A percentile compares a stretch with the other conserved stretches of the same genome.
These are phyloP conservation scores for Ulmus americana DNA, from an alignment of 331 rosid species.

Conservation along the genomic window DNA sequence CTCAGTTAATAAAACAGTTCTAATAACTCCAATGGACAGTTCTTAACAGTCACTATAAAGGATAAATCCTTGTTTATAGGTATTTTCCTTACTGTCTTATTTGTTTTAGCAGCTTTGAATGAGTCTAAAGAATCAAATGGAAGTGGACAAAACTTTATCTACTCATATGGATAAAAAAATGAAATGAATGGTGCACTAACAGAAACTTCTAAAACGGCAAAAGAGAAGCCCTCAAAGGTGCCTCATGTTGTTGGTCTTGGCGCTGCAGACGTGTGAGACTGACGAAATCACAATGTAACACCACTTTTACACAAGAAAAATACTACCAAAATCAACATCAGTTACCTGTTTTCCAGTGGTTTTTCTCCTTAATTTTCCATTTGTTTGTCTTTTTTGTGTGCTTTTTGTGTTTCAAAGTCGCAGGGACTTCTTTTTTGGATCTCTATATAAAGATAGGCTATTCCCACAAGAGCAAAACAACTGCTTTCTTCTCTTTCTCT, in stretches of 20 bases:
- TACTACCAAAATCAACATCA: not conserved
- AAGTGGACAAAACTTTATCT: constrained; percentile 7
- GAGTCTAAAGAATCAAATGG: not conserved
- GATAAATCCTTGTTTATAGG: too few species aligned
- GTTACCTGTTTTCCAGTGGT: not conserved
- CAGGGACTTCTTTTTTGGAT: not conserved
- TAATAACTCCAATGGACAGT: too few species aligned
- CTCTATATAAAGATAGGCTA: constrained; percentile 7
- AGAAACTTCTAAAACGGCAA: not conserved
- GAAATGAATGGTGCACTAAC: constrained; percentile 7
- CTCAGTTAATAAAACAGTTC: too few species aligned
- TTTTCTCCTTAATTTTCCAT: not conserved
- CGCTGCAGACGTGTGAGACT: not conserved
- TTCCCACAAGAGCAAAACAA: not conserved
- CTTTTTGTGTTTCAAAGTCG: not conserved
- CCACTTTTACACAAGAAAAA: too few species aligned
- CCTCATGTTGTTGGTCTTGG: not conserved
- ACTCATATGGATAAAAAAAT: not conserved
- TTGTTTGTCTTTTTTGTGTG: not conserved
- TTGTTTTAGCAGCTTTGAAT: not conserved
- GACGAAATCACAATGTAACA: constrained; percentile 11
- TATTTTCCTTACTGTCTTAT: too few species aligned
- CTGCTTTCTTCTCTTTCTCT: not conserved
- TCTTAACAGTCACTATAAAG: too few species aligned
- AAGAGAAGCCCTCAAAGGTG: not conserved